phyloP scores from a whole-genome alignment of 768 basidiomycete genomes.

The Galerina sulciceps region DNA sequence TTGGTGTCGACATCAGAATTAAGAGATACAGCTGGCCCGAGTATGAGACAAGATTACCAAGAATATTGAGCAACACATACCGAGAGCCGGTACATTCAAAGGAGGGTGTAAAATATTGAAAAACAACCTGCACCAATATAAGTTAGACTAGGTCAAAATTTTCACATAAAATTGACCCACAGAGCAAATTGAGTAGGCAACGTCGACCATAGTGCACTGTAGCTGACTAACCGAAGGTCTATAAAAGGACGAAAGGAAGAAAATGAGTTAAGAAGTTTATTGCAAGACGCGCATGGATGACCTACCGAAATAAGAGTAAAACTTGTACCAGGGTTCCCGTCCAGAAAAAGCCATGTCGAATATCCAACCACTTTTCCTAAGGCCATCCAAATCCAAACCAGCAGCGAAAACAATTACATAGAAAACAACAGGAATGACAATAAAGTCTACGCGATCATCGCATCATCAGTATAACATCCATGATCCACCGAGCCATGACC shows the following conservation, averaged over 20 bases:
- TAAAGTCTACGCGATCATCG: conserved; percentile 58
- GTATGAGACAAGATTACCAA: background rate
- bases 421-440: conserved; percentile 81
- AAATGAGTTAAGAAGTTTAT: conserved; percentile 27
- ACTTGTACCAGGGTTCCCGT: conserved; percentile 76
- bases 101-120: conserved; percentile 88
- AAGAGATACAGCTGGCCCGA: conserved; percentile 75
- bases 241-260: conserved; percentile 49
- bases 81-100: conserved; percentile 87
- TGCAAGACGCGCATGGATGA: background rate
- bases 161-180: conserved; percentile 44
- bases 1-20: conserved; percentile 89
- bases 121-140: conserved; percentile 54
- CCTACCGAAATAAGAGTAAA: conserved; percentile 80
- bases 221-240: conserved; percentile 46
- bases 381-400: conserved; percentile 55
- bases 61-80: conserved; percentile 37
- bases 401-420: conserved; percentile 77
- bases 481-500: background rate
- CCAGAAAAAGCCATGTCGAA: conserved; percentile 65
- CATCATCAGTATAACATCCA: background rate
- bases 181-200: conserved; percentile 95
- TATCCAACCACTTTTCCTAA: conserved; percentile 80
- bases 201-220: conserved; percentile 74
- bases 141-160: background rate